Base-by-base conservation (phyloP, 345 rosid genomes). In the Anacardium occidentale region DNA sequence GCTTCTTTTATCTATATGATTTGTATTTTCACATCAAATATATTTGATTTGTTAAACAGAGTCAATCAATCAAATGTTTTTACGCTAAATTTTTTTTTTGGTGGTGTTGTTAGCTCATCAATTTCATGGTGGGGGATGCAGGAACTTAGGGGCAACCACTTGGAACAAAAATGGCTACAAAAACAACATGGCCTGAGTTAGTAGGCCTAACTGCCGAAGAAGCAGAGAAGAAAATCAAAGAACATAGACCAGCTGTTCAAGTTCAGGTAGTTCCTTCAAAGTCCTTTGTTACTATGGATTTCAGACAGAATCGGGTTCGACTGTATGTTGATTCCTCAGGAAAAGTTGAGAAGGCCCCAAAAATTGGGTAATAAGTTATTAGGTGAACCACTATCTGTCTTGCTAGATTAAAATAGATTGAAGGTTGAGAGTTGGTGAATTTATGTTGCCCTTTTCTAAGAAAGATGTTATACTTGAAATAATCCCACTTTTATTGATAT, bases 171-270 rank as follows among this genome's bases (percentile, higher is more conserved):
- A 17, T 73, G 26, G 58, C 47, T 8, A 8, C 48, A 10, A 80
- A 80, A 70, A 76, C 18, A 63, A 67, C 72, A n/a, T 88, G 92
- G 87, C 89, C 88, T 0, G 90, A 85, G 74, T 64, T 86, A 50
- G 86, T 84, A 13, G 92, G 88, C 10, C 56, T 79, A 21, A 70
- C 73, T 8, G 80, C 80, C 0, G 85, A 80, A 13, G 91, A 80
- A 81, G 87, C 85, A 5, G 83, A 84, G 66, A 76, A 68, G 63
- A 87, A 83, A 75, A 77, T 87, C 34, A 87, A 85, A 65, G 80
- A 87, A 71, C 84, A 83, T 13, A 76, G 68, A 65, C 76, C 78
- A 17, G 74, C 76, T 10, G 81, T 76, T 51, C 51, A 57, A 52
- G 59, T 87, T 45, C 83, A 84, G 34, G 83, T 81, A 42, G 77